phyloP scores from a whole-genome alignment of 352 stramenopile genomes.

The Globisporangium spinosum region DNA sequence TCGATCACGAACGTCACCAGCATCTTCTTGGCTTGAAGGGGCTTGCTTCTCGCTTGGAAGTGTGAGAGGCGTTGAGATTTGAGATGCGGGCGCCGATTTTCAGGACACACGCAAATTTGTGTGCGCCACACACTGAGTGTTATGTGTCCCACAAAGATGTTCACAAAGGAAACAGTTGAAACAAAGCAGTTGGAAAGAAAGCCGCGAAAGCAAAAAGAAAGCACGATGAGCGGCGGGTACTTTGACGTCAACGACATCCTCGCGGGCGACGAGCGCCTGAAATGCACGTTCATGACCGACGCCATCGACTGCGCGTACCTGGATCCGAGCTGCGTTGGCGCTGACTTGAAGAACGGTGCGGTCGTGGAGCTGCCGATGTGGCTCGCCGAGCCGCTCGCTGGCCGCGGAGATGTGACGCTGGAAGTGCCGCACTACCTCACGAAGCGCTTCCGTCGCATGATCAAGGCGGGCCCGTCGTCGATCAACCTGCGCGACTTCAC shows the following conservation, averaged over 20 bases:
- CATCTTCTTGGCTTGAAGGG: conserved; percentile 32
- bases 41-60: background rate
- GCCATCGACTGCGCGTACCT: conserved; percentile 70
- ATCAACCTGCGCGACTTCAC: conserved; percentile 80
- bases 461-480: conserved; percentile 68
- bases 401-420: conserved; percentile 50
- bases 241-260: conserved; percentile 77
- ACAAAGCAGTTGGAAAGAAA: background rate
- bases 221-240: conserved; percentile 37
- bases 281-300: conserved; percentile 69
- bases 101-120: too few species aligned
- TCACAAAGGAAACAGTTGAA: too few species aligned
- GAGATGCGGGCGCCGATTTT: too few species aligned
- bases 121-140: too few species aligned
- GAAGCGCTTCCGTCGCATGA: conserved; percentile 73
- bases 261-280: conserved; percentile 74
- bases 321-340: conserved; percentile 55
- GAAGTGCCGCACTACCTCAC: conserved; percentile 61
- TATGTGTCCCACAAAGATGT: too few species aligned
- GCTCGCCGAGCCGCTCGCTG: conserved; percentile 55
- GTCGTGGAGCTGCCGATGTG: conserved; percentile 76
- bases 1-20: conserved; percentile 89
- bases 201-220: background rate
- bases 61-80: background rate
- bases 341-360: conserved; percentile 42